Evolutionary conservation across 306 rosid genomes (phyloP).

Genomic region (Sicyos edulis): DNA sequence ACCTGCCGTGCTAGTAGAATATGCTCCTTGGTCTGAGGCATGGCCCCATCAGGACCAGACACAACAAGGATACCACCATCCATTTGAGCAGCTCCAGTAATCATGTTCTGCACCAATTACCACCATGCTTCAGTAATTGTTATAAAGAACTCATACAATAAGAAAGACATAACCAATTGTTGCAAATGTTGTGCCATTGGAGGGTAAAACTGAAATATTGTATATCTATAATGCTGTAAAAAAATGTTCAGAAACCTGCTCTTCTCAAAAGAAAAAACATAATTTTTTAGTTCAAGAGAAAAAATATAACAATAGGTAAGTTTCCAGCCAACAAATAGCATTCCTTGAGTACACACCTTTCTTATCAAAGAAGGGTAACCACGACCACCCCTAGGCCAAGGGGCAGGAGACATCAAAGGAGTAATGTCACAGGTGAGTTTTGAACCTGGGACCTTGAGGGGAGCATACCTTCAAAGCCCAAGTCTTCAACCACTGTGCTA

Average conservation of each 20-base stretch:
- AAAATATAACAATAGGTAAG: not conserved
- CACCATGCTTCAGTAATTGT: not conserved
- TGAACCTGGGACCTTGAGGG: no score
- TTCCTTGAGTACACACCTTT: not conserved
- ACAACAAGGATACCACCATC: constrained; percentile 98
- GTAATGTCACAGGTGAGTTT: no score
- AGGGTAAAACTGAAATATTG: no score
- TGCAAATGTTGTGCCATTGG: not conserved
- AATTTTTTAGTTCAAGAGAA: no score
- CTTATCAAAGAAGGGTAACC: no score
- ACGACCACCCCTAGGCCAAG: no score
- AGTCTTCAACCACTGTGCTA: no score
- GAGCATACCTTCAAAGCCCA: no score
- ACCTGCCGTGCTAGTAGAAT: constrained; percentile 98
- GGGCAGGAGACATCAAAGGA: no score
- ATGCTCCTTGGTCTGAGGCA: constrained; percentile 99
- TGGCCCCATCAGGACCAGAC: constrained; percentile 97
- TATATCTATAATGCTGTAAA: no score
- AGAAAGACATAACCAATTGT: not conserved
- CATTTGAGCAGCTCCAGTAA: constrained; percentile 99
- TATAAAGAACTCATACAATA: not conserved
- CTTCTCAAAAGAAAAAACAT: not conserved
- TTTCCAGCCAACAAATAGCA: not conserved
- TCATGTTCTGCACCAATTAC: constrained; percentile 65
- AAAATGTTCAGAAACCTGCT: no score